Evolutionary conservation across 2,329 filamentous ascomycete species (phyloP).

Genomic region (Hirsutella rhossiliensis): DNA sequence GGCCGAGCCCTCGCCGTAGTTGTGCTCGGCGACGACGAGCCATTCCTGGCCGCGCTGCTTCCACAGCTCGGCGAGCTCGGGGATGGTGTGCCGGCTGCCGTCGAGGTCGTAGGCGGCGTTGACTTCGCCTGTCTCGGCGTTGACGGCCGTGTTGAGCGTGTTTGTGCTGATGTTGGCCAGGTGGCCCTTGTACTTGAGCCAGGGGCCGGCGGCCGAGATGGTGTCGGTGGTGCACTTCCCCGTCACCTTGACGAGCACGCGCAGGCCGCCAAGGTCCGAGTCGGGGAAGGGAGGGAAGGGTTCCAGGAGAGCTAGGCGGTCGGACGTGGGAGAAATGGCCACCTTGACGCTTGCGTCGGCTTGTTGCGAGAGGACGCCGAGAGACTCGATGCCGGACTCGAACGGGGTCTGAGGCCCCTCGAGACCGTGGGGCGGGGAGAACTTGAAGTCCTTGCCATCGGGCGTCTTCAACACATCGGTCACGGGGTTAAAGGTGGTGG

Average conservation of each 20-base stretch:
- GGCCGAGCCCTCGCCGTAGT: constrained; percentile 87
- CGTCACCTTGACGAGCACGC: constrained; percentile 88
- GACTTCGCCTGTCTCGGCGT: constrained; percentile 83
- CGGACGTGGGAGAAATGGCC: constrained; percentile 74
- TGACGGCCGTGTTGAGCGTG: constrained; percentile 90
- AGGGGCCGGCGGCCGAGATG: constrained; percentile 91
- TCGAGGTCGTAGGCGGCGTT: constrained; percentile 85
- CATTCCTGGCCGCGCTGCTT: constrained; percentile 63
- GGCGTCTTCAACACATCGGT: constrained; percentile 75
- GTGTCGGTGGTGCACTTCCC: constrained; percentile 99
- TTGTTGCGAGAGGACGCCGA: constrained; percentile 59
- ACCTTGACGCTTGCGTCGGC: constrained; percentile 63
- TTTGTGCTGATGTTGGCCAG: constrained; percentile 96
- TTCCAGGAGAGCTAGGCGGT: constrained; percentile 80
- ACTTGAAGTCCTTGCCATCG: constrained; percentile 72
- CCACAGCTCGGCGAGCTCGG: constrained; percentile 78
- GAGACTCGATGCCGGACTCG: constrained; percentile 60
- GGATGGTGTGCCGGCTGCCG: constrained; percentile 65
- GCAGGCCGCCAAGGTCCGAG: constrained; percentile 62
- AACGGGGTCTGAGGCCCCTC: constrained; percentile 55
- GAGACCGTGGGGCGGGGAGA: constrained; percentile 63
- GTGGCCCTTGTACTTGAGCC: constrained; percentile 99
- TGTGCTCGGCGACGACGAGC: constrained; percentile 95
- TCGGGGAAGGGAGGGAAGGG: constrained; percentile 78
- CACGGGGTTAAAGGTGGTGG: constrained; percentile 91